Conservation (phyloP, 768 basidiomycete genomes). For the Amanita pseudoporphyria region DNA sequence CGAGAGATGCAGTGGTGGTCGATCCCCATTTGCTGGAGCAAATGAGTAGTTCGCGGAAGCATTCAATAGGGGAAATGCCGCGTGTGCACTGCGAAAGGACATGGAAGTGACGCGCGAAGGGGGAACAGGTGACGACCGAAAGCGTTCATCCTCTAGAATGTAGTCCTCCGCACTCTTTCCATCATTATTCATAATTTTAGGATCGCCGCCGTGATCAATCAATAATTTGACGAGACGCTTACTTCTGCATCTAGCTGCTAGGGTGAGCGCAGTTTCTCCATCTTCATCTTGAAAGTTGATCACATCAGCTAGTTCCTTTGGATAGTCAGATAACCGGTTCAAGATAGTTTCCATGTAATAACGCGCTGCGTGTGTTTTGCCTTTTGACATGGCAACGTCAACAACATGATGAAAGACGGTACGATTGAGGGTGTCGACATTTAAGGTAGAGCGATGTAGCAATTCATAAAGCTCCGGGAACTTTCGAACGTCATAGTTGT, state of each 20-base stretch:
- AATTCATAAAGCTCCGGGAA: conserved; percentile 97
- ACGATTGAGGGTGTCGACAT: conserved; percentile 96
- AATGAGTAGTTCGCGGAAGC: conserved; percentile 33
- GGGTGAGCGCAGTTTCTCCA: conserved; percentile 93
- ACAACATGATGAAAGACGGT: conserved; percentile 98
- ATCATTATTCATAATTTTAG: conserved; percentile 89
- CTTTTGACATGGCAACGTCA: conserved; percentile 95
- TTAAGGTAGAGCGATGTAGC: conserved; percentile 94
- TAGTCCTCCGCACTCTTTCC: conserved; percentile 98
- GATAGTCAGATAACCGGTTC: conserved; percentile 79
- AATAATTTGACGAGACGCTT: conserved; percentile 93
- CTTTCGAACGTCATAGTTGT: conserved; percentile 98
- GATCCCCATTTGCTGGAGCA: conserved; percentile 45
- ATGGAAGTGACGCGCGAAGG: conserved; percentile 55
- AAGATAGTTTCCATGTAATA: conserved; percentile 99
- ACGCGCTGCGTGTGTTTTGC: conserved; percentile 93
- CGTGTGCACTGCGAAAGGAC: conserved; percentile 68
- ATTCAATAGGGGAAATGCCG: conserved; percentile 39
- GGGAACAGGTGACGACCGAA: conserved; percentile 83
- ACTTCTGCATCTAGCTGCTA: conserved; percentile 92
- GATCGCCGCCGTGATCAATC: conserved; percentile 93
- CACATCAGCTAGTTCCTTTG: conserved; percentile 92
- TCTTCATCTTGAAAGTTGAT: conserved; percentile 99
- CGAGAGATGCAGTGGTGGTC: conserved; percentile 76
- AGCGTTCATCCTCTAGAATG: conserved; percentile 96